Evolutionary conservation across 2,329 filamentous ascomycete genomes (phyloP), one percentile per base, ranked within the genome.

Genomic region (Pseudogymnoascus sp.): DNA sequence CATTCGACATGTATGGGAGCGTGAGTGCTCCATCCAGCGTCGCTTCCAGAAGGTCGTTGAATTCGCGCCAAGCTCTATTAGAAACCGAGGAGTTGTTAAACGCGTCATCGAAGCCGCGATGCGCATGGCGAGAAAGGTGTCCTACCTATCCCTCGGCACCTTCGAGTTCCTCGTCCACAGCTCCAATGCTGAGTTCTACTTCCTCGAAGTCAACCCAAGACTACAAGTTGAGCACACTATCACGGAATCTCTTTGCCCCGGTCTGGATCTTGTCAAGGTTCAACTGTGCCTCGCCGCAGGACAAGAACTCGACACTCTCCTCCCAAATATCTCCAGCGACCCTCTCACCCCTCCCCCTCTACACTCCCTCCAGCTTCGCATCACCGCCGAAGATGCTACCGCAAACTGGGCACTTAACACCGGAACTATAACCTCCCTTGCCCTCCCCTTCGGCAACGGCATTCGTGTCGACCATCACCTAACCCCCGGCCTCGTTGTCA

Each of bases 41-140:
- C 77, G 87, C 17, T 85, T 89, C 69, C 87, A 89, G 70, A 89
- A 90, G 68, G 84, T 89, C 23, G 82, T 90, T 13, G 87, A 89
- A 68, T 88, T 90, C 70, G 87, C 82, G 10, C 88, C 88, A 0
- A 85, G 83, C 65, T 86, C 85, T 0, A 87, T 87, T 64, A 77
- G 84, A 3, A 75, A 84, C 67, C 74, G 84, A 0, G 73, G 62
- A 17, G 61, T 68, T 11, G 68, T 72, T 3, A 67, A 69, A 1
- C 67, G 70, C 0, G 68, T 79, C 15, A 72, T 77, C 1, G 65
- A 72, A 23, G 77, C 82, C 26, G 83, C 85, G 29, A 76, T 86
- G 17, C 75, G 77, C 9, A 76, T 85, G 17, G 81, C 82, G 0
- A 77, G 80, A 69, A 73, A 80, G 74, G 79, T 85, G 60, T 73